Evolutionary conservation across 225 moss, liverwort and hornwort genomes (phyloP).

Genomic region (Physcomitrium patens): DNA sequence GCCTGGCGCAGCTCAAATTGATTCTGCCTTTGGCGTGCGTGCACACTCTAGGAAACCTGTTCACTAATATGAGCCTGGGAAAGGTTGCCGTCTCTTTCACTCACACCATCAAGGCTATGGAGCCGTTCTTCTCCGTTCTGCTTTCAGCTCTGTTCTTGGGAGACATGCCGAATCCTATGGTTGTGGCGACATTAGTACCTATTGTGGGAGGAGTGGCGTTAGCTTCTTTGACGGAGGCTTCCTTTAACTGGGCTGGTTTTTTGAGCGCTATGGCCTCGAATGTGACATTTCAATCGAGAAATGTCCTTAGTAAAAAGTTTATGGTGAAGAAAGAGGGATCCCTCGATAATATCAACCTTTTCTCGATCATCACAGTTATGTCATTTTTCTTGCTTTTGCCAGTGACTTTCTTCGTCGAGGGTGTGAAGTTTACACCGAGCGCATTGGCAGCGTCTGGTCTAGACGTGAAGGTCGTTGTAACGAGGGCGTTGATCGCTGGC

Average conservation of each 20-base stretch:
- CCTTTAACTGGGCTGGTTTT: conserved; percentile 97
- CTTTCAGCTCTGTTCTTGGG: conserved; percentile 86
- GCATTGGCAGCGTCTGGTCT: conserved; percentile 65
- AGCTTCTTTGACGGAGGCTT: conserved; percentile 91
- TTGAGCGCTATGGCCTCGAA: conserved; percentile 98
- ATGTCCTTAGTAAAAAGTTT: conserved; percentile 96
- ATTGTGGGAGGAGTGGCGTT: conserved; percentile 96
- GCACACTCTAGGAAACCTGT: conserved; percentile 92
- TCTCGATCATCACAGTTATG: conserved; percentile 92
- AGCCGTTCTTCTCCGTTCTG: conserved; percentile 94
- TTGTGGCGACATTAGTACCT: conserved; percentile 74
- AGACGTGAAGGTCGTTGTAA: conserved; percentile 82
- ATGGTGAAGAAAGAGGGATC: conserved; percentile 99
- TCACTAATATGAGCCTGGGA: conserved; percentile 96
- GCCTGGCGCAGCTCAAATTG: conserved; percentile 60
- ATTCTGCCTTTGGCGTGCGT: conserved; percentile 86
- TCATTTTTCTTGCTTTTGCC: conserved; percentile 84
- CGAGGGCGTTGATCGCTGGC: conserved; percentile 82
- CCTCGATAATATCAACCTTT: conserved; percentile 90
- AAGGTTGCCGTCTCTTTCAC: conserved; percentile 97
- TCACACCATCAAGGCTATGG: conserved; percentile 98
- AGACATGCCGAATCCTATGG: conserved; percentile 80
- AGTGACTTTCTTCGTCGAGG: conserved; percentile 62
- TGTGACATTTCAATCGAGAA: conserved; percentile 95
- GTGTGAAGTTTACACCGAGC: conserved; percentile 81